A percentile compares a stretch with the other conserved stretches of the same genome.
Evolutionary conservation across 768 basidiomycete species (phyloP).

Genomic region (Amanita thiersii): DNA sequence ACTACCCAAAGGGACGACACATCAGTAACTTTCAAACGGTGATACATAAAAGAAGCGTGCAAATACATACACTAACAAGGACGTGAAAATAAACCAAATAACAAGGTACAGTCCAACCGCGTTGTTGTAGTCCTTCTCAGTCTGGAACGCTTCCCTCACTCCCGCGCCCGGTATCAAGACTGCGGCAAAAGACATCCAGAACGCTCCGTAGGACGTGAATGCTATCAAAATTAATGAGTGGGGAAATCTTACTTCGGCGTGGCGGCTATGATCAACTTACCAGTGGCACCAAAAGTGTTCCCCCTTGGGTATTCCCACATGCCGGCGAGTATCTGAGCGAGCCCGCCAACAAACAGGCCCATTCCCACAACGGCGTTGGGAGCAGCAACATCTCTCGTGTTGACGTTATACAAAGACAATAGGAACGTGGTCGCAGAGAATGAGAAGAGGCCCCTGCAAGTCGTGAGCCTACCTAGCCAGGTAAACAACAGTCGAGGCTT

Average conservation of each 20-base stretch:
- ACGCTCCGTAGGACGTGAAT: constrained; percentile 66
- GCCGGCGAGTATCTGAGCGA: constrained; percentile 74
- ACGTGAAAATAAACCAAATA: constrained; percentile 60
- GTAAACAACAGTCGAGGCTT: no score
- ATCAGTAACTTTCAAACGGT: background rate
- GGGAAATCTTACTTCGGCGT: background rate
- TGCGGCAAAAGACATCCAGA: constrained; percentile 73
- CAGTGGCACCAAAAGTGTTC: constrained; percentile 59
- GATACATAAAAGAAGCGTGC: background rate
- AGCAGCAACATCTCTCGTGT: constrained; percentile 35
- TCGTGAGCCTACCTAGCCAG: no score
- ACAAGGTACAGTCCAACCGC: constrained; percentile 65
- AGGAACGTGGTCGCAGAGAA: constrained; percentile 52
- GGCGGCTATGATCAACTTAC: constrained; percentile 26
- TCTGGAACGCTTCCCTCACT: constrained; percentile 40
- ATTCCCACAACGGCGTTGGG: constrained; percentile 70
- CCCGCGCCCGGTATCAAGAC: constrained; percentile 64
- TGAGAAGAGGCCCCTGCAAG: constrained; percentile 26
- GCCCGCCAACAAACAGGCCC: constrained; percentile 67
- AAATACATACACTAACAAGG: constrained; percentile 48
- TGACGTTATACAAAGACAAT: constrained; percentile 59
- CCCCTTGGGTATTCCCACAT: constrained; percentile 69
- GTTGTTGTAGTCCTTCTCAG: constrained; percentile 32
- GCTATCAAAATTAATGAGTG: constrained; percentile 25
- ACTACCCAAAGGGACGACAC: constrained; percentile 11